Percentiles rank a stretch among this genome's conserved stretches.
phyloP scores from a whole-genome alignment of 2,329 filamentous ascomycete species.

The Chrysoporthe austroafricana region DNA sequence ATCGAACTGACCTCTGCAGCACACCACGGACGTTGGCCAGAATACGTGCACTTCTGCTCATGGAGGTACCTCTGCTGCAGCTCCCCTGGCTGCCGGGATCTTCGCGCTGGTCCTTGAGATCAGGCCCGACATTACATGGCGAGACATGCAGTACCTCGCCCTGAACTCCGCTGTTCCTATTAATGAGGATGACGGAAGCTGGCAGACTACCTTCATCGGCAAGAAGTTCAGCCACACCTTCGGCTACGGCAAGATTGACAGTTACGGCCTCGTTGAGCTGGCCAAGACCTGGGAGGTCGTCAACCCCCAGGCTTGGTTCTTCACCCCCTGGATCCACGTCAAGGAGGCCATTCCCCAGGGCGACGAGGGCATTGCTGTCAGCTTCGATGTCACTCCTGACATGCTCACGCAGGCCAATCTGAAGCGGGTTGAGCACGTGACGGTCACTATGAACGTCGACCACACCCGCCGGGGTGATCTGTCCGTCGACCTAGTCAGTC shows the following conservation, averaged over 20 bases:
- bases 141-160: conserved; percentile 91
- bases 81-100: conserved; percentile 88
- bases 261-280: conserved; percentile 79
- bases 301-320: conserved; percentile 94
- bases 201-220: conserved; percentile 80
- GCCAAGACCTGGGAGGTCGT: conserved; percentile 86
- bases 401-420: conserved; percentile 84
- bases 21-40: conserved; percentile 91
- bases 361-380: conserved; percentile 74
- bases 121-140: conserved; percentile 87
- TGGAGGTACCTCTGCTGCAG: conserved; percentile 93
- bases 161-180: conserved; percentile 83
- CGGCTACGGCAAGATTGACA: conserved; percentile 94
- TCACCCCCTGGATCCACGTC: conserved; percentile 92
- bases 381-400: conserved; percentile 80
- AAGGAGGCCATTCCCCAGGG: conserved; percentile 86
- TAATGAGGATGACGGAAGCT: conserved; percentile 72
- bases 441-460: conserved; percentile 94
- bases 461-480: conserved; percentile 88
- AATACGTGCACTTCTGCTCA: conserved; percentile 81
- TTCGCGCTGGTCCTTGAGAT: conserved; percentile 85
- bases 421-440: conserved; percentile 88
- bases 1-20: conserved; percentile 46
- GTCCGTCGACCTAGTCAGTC: conserved; percentile 89
- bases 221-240: conserved; percentile 92